A percentile compares a stretch with the other conserved stretches of the same genome.
Evolutionary conservation across 306 rosid species (phyloP).

Genomic region (Corylus heterophylla): DNA sequence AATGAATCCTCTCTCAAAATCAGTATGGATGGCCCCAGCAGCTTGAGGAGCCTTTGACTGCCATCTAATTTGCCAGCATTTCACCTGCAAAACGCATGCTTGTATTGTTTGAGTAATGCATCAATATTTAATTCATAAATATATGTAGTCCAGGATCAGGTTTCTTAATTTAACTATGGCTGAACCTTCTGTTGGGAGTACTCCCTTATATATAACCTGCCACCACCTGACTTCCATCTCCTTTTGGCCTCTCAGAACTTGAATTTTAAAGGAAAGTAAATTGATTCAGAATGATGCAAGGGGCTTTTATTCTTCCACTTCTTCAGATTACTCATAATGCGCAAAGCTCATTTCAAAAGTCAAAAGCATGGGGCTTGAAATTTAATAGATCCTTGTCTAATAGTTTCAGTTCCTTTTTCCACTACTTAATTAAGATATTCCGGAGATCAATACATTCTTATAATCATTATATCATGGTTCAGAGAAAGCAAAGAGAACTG

Average conservation of each 20-base stretch:
- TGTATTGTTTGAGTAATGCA: too few species aligned
- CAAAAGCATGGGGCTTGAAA: not conserved
- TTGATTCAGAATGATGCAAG: not conserved
- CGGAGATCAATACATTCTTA: not conserved
- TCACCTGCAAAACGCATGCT: constrained; percentile 83
- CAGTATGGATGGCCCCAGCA: constrained; percentile 96
- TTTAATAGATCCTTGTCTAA: not conserved
- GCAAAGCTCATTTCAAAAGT: not conserved
- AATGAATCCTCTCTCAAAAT: constrained; percentile 94
- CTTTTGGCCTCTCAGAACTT: not conserved
- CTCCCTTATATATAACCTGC: not conserved
- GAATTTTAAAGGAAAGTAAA: not conserved
- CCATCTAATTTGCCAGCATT: constrained; percentile 98
- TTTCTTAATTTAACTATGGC: not conserved
- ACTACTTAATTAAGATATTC: not conserved
- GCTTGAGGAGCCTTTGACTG: constrained; percentile 98
- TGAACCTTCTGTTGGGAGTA: not conserved
- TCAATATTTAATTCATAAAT: too few species aligned
- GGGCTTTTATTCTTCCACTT: not conserved
- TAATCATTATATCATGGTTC: not conserved
- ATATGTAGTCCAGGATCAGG: not conserved
- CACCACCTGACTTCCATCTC: not conserved
- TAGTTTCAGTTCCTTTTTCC: not conserved
- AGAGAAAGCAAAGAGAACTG: not conserved
- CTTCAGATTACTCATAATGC: not conserved